phyloP scores from a whole-genome alignment of 2,329 filamentous ascomycete genomes.

The Scortechinia acanthostroma region DNA sequence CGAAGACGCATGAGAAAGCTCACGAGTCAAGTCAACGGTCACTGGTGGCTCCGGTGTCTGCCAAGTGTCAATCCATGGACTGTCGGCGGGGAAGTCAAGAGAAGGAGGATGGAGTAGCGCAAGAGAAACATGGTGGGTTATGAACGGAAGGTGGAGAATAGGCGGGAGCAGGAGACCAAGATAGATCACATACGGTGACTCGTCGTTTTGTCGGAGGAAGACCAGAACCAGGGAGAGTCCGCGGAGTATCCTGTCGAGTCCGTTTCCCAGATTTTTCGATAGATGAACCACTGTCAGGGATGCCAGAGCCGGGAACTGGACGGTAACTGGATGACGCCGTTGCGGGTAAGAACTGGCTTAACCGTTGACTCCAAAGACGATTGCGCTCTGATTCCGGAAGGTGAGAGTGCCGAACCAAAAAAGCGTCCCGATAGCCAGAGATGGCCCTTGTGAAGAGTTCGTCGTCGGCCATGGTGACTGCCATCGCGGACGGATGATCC shows the following conservation, averaged over 20 bases:
- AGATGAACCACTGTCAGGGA: background rate
- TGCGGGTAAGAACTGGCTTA: background rate
- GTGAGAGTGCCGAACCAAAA: background rate
- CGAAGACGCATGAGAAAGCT: conserved; percentile 18
- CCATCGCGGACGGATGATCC: background rate
- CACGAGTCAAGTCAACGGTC: conserved; percentile 17
- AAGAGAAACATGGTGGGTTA: conserved; percentile 11
- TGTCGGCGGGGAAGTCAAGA: conserved; percentile 11
- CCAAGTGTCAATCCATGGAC: conserved; percentile 28
- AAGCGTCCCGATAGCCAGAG: background rate
- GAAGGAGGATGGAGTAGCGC: conserved; percentile 10
- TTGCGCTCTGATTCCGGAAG: background rate
- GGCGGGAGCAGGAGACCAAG: conserved; percentile 24
- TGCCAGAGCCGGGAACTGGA: background rate
- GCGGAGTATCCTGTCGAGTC: background rate
- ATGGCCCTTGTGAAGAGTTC: background rate
- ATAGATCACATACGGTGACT: conserved; percentile 32
- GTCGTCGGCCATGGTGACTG: background rate
- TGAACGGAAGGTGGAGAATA: conserved; percentile 12
- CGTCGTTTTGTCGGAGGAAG: conserved; percentile 28
- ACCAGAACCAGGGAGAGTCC: conserved; percentile 13
- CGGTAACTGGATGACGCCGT: background rate
- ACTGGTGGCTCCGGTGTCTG: conserved; percentile 26
- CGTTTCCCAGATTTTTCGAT: background rate
- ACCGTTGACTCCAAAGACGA: background rate